Conservation (phyloP, 31 red algal species). For the Porphyra umbilicalis region DNA sequence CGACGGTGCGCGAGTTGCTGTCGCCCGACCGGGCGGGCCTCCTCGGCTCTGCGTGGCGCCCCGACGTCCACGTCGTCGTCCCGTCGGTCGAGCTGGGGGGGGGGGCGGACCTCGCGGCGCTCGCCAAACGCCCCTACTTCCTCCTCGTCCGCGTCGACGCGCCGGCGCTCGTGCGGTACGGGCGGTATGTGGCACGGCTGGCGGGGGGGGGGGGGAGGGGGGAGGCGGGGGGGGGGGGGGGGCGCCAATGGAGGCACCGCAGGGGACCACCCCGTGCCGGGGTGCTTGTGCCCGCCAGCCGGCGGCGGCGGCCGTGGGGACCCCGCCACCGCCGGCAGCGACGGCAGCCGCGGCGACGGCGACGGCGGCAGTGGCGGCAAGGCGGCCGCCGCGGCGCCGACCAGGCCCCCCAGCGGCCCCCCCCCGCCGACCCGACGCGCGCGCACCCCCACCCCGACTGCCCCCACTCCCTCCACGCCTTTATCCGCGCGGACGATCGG, state of each 20-base stretch:
- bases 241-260: neutral
- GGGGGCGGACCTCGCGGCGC: neutral
- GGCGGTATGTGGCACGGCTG: neutral
- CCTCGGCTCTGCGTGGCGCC: slow-evolving; percentile 6
- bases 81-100: slow-evolving; percentile 6
- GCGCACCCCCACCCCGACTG: slow-evolving; percentile 1
- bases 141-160: slow-evolving; percentile 58
- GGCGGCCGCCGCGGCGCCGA: neutral
- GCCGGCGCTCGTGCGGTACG: slow-evolving; percentile 37
- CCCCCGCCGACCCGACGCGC: neutral
- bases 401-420: neutral
- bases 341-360: neutral
- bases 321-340: neutral
- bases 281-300: neutral
- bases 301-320: no score
- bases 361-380: neutral
- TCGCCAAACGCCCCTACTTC: slow-evolving; percentile 58
- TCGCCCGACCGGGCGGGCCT: neutral
- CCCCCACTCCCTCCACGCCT: slow-evolving; percentile 6
- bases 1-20: slow-evolving; percentile 1
- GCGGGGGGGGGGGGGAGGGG: neutral
- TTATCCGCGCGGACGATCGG: neutral
- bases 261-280: neutral
- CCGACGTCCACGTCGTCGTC: slow-evolving; percentile 12
- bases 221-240: no score